Evolutionary conservation across 306 rosid species (phyloP), one percentile per base, ranked within the genome.

Genomic region (Acacia confusa): DNA sequence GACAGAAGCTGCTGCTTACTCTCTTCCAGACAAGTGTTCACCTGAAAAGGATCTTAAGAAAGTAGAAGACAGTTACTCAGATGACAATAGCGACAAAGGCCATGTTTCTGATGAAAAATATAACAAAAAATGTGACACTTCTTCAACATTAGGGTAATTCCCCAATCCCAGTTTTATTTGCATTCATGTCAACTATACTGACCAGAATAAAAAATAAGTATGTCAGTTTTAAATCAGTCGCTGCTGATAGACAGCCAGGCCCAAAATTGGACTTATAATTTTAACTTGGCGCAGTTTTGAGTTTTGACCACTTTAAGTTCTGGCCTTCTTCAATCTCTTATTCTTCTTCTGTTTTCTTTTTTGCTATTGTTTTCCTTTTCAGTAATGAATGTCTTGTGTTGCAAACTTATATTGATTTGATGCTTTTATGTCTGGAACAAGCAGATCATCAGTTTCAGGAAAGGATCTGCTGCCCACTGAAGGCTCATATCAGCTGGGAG

Each of bases 1-100:
- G 78, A 96, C 97, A 13, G 97, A 92, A 85, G 57, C 90, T 50
- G 98, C 90, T 3, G 94, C 91, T 55, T 81, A 83, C 77, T 83
- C 94, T 78, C 40, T 43, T 74, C 91, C 91, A 22, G 93, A 86
- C 82, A 93, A 91, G 78, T 76, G 72, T 79, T 89, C 88, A 0
- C 84, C 91, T 7, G 92, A 83, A 86, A 93, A 89, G 81, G 53
- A 25, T 78, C 91, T 78, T 74, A 88, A 85, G 91, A 89, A 93
- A 81, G 83, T 82, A 60, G 97, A 92, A 57, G 78, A 64, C 78
- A 78, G 47, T 61, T 80, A 89, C 72, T 80, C 90, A 50, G 88
- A 95, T 74, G 80, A 79, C 77, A 84, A 79, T 74, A 79, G 73
- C 77, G 90, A 85, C 78, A 85, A 88, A 48, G 89, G 75, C 14